phyloP scores from a whole-genome alignment of 1,284 basidiomycete genomes.

The Cryptococcus maquisensis region DNA sequence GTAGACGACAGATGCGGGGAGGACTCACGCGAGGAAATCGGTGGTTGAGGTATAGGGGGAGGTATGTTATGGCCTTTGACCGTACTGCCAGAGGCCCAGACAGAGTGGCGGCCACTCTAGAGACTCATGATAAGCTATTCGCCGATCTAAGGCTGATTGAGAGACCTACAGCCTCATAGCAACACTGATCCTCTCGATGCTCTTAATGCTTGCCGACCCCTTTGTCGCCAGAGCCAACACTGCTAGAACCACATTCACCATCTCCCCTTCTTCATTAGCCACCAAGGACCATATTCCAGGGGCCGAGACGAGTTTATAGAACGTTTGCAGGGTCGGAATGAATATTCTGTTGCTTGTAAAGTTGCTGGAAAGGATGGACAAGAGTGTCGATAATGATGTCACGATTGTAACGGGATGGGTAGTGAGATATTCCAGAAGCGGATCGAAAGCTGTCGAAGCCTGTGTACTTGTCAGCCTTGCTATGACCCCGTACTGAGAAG shows the following conservation, averaged over 20 bases:
- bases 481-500: not conserved
- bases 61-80: constrained; percentile 51
- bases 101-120: constrained; percentile 56
- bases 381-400: constrained; percentile 55
- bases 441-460: constrained; percentile 15
- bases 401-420: constrained; percentile 52
- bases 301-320: constrained; percentile 60
- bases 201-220: constrained; percentile 58
- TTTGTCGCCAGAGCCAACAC: constrained; percentile 12
- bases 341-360: constrained; percentile 64
- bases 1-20: not conserved
- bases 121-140: constrained; percentile 20
- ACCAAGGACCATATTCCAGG: constrained; percentile 44
- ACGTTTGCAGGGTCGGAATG: constrained; percentile 70
- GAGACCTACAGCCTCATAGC: constrained; percentile 71
- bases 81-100: constrained; percentile 39
- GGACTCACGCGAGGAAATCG: constrained; percentile 53
- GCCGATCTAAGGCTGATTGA: not conserved
- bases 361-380: constrained; percentile 54
- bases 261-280: constrained; percentile 55
- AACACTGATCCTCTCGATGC: constrained; percentile 66
- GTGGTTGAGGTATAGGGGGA: constrained; percentile 66
- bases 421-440: constrained; percentile 56
- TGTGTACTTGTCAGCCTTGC: not conserved
- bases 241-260: constrained; percentile 37